These are phyloP conservation scores for Phlebiopsis flavidoalba DNA, from an alignment of 768 basidiomycete genomes.

Conservation along the genomic window DNA sequence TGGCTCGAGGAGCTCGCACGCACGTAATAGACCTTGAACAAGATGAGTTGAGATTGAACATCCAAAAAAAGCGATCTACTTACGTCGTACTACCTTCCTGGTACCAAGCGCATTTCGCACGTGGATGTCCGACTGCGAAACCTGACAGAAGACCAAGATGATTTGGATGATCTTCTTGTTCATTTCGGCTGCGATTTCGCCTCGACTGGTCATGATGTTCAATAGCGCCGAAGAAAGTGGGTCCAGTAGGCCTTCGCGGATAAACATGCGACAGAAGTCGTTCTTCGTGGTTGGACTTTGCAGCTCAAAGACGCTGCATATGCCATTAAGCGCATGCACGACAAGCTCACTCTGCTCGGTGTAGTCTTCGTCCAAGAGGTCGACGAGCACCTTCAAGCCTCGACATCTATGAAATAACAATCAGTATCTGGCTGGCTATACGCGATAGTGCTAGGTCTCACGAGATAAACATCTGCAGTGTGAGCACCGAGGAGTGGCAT, in stretches of 20 bases:
- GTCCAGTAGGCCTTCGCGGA: slow-evolving; percentile 90
- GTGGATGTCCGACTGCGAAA: slow-evolving; percentile 92
- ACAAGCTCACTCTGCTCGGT: slow-evolving; percentile 87
- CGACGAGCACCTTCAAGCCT: slow-evolving; percentile 89
- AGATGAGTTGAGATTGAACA: not conserved
- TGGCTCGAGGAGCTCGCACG: slow-evolving; percentile 83
- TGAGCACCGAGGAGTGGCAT: slow-evolving; percentile 89
- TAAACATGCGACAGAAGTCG: slow-evolving; percentile 98
- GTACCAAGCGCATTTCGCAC: slow-evolving; percentile 91
- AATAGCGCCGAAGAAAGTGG: slow-evolving; percentile 87
- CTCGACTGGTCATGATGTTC: slow-evolving; percentile 77
- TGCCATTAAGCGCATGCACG: slow-evolving; percentile 89
- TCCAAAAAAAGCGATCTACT: slow-evolving; percentile 27
- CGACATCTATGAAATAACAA: slow-evolving; percentile 60
- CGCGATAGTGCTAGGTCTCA: slow-evolving; percentile 31
- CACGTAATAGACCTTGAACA: slow-evolving; percentile 70
- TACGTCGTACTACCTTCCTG: slow-evolving; percentile 83
- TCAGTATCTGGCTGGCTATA: not conserved
- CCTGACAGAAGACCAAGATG: slow-evolving; percentile 87
- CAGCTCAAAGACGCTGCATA: slow-evolving; percentile 92
- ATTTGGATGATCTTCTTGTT: slow-evolving; percentile 90
- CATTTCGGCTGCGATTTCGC: slow-evolving; percentile 57
- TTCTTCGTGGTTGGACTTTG: slow-evolving; percentile 96
- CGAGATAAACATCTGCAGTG: slow-evolving; percentile 99
- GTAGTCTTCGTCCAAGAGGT: slow-evolving; percentile 96